Conservation (phyloP, 306 rosid species). For the Lotus japonicus region DNA sequence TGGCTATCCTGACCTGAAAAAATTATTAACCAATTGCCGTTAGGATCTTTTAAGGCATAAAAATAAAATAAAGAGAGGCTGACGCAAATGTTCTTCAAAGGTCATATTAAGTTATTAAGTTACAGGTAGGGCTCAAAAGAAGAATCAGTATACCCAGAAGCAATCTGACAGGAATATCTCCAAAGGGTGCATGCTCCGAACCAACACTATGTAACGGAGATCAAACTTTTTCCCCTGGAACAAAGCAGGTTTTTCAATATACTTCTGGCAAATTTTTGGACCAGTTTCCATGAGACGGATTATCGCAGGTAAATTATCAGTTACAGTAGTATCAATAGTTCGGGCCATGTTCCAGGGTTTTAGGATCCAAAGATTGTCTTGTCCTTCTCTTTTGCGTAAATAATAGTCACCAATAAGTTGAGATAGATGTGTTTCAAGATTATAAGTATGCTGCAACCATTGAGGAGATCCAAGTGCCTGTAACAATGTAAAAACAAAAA, state of each 20-base stretch:
- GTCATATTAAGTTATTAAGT: neutral
- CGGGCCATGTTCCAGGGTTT: constrained; percentile 99
- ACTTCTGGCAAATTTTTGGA: constrained; percentile 95
- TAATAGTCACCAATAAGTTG: constrained; percentile 81
- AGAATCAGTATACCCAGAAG: constrained; percentile 74
- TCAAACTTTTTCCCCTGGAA: constrained; percentile 87
- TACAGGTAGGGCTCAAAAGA: neutral
- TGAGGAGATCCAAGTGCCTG: constrained; percentile 84
- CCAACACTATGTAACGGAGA: constrained; percentile 76
- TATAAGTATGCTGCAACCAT: constrained; percentile 95
- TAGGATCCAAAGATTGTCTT: constrained; percentile 77
- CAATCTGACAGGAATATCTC: constrained; percentile 74
- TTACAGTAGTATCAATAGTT: constrained; percentile 88
- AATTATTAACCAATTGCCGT: constrained; percentile 9
- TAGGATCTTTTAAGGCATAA: too few species aligned
- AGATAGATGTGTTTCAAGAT: constrained; percentile 75
- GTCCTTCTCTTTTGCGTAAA: constrained; percentile 64
- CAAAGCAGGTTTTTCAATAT: constrained; percentile 83
- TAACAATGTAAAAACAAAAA: constrained; percentile 8
- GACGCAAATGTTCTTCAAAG: neutral
- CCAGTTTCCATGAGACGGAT: constrained; percentile 97
- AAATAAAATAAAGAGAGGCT: neutral
- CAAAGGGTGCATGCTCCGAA: constrained; percentile 75
- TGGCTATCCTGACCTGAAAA: constrained; percentile 85
- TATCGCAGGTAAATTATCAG: constrained; percentile 68